Conservation (phyloP, 257 asterid species). For the Petunia axillaris region DNA sequence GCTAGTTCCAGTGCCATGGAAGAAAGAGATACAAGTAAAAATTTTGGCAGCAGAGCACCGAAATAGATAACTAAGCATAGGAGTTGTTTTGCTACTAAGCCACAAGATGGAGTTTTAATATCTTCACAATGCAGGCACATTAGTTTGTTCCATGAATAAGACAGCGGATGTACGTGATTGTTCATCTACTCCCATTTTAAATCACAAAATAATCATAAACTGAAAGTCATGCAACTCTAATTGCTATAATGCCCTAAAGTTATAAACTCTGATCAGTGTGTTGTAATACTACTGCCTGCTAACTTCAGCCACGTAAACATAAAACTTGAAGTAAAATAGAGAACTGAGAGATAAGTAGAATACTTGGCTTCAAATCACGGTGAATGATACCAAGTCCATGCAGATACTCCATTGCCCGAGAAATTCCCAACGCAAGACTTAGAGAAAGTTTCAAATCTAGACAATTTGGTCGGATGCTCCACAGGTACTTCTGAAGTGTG, state of each 20-base stretch:
- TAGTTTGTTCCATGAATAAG: neutral
- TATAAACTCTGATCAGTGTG: too few species aligned
- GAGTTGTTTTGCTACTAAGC: neutral
- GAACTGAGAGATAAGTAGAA: conserved; percentile 1
- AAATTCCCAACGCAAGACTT: conserved; percentile 49
- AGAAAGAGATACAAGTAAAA: too few species aligned
- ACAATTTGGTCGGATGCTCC: conserved; percentile 53
- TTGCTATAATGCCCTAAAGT: too few species aligned
- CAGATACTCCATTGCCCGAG: conserved; percentile 61
- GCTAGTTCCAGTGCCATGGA: too few species aligned
- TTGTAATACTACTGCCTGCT: neutral
- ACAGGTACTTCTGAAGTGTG: conserved; percentile 56
- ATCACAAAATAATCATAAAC: too few species aligned
- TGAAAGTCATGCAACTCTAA: too few species aligned
- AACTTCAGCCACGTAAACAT: neutral
- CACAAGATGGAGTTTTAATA: neutral
- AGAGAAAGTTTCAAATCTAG: conserved; percentile 50
- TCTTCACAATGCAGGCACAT: neutral
- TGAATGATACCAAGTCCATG: conserved; percentile 59
- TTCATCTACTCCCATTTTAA: neutral
- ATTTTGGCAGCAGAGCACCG: too few species aligned
- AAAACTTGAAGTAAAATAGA: neutral
- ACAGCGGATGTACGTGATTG: neutral
- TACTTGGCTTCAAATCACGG: conserved; percentile 71
- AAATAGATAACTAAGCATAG: neutral